These are phyloP conservation scores for Lachnellula hyalina DNA, from an alignment of 2,329 filamentous ascomycete species.

Conservation along the genomic window DNA sequence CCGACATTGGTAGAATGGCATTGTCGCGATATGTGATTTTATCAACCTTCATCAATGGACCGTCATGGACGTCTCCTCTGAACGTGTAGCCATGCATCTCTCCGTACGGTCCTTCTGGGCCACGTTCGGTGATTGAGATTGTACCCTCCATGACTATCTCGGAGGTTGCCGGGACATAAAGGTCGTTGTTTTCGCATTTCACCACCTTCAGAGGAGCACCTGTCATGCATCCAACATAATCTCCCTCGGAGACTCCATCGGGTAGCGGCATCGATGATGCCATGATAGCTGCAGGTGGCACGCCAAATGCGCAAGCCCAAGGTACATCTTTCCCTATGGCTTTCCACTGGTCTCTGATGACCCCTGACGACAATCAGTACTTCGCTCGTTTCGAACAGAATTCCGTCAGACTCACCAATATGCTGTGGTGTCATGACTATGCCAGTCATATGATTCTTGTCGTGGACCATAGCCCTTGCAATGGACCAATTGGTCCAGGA, in stretches of 20 bases:
- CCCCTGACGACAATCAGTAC: too few relatives aligned
- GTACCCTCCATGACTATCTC: slow-evolving; percentile 49
- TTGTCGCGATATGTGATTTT: slow-evolving; percentile 43
- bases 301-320: slow-evolving; percentile 43
- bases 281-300: slow-evolving; percentile 45
- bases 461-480: slow-evolving; percentile 42
- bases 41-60: slow-evolving; percentile 41
- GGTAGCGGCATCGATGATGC: slow-evolving; percentile 44
- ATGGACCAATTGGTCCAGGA: slow-evolving; percentile 46
- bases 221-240: slow-evolving; percentile 43
- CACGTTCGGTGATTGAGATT: slow-evolving; percentile 39
- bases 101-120: slow-evolving; percentile 44
- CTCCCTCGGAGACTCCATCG: slow-evolving; percentile 42
- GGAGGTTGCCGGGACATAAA: slow-evolving; percentile 43
- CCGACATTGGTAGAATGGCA: slow-evolving; percentile 43
- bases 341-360: slow-evolving; percentile 33
- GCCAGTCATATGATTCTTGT: slow-evolving; percentile 37
- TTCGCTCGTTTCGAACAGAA: slow-evolving; percentile 4
- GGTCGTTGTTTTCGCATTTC: slow-evolving; percentile 47
- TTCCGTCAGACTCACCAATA: slow-evolving; percentile 40
- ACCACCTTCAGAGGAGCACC: slow-evolving; percentile 42
- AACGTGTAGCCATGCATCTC: slow-evolving; percentile 43
- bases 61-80: slow-evolving; percentile 34
- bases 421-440: slow-evolving; percentile 43
- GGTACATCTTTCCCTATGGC: slow-evolving; percentile 41